Conservation (phyloP, 495 filamentous ascomycete species). For the Friedmanniomyces simplex region DNA sequence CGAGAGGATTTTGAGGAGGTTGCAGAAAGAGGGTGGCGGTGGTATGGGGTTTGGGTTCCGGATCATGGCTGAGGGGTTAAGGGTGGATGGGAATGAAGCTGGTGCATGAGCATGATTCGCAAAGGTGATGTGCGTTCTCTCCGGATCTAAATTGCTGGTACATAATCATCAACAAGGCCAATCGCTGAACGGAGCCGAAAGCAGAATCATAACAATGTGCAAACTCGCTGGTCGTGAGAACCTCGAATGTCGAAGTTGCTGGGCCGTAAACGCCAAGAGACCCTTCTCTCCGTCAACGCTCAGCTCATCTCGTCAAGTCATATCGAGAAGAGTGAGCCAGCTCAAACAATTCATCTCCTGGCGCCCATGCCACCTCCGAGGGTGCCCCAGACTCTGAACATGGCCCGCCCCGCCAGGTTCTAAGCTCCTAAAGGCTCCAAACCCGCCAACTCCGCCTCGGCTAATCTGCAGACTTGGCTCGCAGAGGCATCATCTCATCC, state of each 20-base stretch:
- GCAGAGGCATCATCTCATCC: too few relatives aligned
- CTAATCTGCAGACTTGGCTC: too few relatives aligned
- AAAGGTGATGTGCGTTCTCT: neutral
- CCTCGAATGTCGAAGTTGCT: neutral
- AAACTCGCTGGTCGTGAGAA: neutral
- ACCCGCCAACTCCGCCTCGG: too few relatives aligned
- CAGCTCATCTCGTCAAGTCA: neutral
- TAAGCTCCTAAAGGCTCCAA: too few relatives aligned
- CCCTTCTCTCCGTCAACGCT: neutral
- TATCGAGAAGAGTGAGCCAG: conserved; percentile 2
- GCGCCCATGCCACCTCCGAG: neutral
- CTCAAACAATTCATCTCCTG: neutral
- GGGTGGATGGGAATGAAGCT: neutral
- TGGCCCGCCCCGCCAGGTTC: too few relatives aligned
- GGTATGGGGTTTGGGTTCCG: conserved; percentile 10
- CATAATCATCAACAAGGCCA: neutral
- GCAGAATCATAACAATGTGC: neutral
- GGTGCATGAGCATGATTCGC: neutral
- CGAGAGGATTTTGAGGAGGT: conserved; percentile 1
- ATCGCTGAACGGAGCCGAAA: neutral
- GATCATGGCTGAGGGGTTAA: neutral
- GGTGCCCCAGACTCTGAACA: too few relatives aligned
- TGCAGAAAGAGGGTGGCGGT: neutral
- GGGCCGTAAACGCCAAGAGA: too few relatives aligned
- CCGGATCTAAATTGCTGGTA: neutral